Evolutionary conservation across 768 basidiomycete species (phyloP).

Genomic region (Auricularia cornea): DNA sequence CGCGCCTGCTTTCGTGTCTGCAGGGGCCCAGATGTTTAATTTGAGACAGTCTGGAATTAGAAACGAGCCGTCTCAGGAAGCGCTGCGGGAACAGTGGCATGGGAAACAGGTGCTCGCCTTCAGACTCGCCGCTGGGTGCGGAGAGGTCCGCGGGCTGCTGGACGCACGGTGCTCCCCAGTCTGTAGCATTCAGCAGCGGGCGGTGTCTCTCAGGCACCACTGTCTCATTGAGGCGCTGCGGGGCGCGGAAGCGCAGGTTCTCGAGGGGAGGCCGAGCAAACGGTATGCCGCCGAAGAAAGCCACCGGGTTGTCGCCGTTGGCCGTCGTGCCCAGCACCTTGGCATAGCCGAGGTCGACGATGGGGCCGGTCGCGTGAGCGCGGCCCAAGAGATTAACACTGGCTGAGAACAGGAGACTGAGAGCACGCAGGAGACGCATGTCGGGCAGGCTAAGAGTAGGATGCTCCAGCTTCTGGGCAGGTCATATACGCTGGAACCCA

Average conservation of each 20-base stretch:
- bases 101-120: constrained; percentile 23
- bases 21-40: constrained; percentile 37
- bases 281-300: constrained; percentile 43
- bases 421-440: no score
- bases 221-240: constrained; percentile 27
- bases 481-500: no score
- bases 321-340: constrained; percentile 34
- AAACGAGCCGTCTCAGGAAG: background rate
- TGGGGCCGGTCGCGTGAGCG: constrained; percentile 16
- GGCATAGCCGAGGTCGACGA: constrained; percentile 34
- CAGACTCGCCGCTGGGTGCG: constrained; percentile 30
- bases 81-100: background rate
- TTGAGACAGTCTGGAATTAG: constrained; percentile 32
- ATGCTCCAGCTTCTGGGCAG: no score
- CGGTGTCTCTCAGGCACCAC: constrained; percentile 10
- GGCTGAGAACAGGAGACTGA: no score
- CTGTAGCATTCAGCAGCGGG: constrained; percentile 32
- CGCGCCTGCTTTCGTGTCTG: constrained; percentile 24
- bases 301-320: constrained; percentile 25
- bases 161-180: constrained; percentile 38
- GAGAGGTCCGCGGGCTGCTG: constrained; percentile 36
- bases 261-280: constrained; percentile 49
- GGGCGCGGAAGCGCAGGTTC: constrained; percentile 35
- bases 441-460: no score
- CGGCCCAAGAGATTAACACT: no score